Evolutionary conservation across 2,329 filamentous ascomycete genomes (phyloP).

Genomic region (Sarocladiaceae sp.): DNA sequence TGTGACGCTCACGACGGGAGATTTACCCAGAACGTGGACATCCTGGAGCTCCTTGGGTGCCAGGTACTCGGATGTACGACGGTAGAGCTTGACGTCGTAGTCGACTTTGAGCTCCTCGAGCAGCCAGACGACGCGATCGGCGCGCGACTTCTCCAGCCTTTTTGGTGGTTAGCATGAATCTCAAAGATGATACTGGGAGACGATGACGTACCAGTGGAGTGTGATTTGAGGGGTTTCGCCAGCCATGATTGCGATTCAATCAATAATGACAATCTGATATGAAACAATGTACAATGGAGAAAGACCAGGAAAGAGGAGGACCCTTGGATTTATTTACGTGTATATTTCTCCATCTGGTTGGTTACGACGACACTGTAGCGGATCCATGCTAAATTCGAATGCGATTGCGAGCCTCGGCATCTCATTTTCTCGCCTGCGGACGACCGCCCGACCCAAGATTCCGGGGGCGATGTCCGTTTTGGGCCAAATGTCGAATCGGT

Average conservation of each 20-base stretch:
- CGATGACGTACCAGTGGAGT: slow-evolving; percentile 48
- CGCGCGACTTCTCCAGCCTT: slow-evolving; percentile 80
- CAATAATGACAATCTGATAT: neutral
- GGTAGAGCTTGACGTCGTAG: slow-evolving; percentile 78
- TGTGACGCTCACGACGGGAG: slow-evolving; percentile 69
- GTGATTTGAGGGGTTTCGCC: slow-evolving; percentile 45
- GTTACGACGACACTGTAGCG: no score
- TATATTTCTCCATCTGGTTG: no score
- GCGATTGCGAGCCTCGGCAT: no score
- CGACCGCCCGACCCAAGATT: no score
- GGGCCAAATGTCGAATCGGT: no score
- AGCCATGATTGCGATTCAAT: slow-evolving; percentile 4
- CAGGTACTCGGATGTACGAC: slow-evolving; percentile 59
- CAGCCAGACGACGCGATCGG: slow-evolving; percentile 81
- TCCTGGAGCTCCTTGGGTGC: slow-evolving; percentile 74
- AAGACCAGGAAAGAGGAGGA: no score
- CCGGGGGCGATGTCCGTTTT: no score
- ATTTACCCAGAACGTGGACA: slow-evolving; percentile 83
- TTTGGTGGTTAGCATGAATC: slow-evolving; percentile 9
- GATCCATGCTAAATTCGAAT: no score
- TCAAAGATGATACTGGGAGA: neutral
- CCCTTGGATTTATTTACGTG: no score
- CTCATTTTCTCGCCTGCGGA: no score
- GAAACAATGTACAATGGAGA: no score
- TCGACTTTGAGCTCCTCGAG: slow-evolving; percentile 76